phyloP scores from a whole-genome alignment of 768 basidiomycete species.

The Lentinula guzmanii region DNA sequence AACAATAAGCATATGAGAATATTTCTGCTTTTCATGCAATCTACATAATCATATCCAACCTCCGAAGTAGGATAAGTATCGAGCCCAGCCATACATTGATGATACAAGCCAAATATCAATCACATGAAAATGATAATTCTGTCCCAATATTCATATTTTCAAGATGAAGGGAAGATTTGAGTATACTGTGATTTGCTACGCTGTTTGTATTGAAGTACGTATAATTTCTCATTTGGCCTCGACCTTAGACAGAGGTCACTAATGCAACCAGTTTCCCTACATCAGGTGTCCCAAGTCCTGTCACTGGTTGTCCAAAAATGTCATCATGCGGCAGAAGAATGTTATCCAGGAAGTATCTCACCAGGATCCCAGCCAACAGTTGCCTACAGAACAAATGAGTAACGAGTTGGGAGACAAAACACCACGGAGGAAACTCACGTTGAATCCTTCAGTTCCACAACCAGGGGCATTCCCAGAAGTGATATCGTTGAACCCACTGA shows the following conservation, averaged over 20 bases:
- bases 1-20: too few species aligned
- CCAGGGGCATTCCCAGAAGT: constrained; percentile 31
- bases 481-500: constrained; percentile 18
- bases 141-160: too few species aligned
- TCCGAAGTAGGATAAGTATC: too few species aligned
- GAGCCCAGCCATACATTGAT: too few species aligned
- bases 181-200: too few species aligned
- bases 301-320: background rate
- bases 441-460: constrained; percentile 37
- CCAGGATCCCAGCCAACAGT: constrained; percentile 19
- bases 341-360: background rate
- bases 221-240: background rate
- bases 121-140: too few species aligned
- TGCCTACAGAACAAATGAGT: constrained; percentile 11
- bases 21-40: too few species aligned
- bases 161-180: too few species aligned
- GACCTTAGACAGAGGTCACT: background rate
- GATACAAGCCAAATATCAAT: too few species aligned
- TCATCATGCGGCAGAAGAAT: background rate
- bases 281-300: constrained; percentile 5
- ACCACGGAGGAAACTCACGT: constrained; percentile 8
- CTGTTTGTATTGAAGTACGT: too few species aligned
- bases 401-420: background rate
- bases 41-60: too few species aligned
- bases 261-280: background rate